Evolutionary conservation across 2,329 filamentous ascomycete genomes (phyloP).

Genomic region (Claviceps lovelessii): DNA sequence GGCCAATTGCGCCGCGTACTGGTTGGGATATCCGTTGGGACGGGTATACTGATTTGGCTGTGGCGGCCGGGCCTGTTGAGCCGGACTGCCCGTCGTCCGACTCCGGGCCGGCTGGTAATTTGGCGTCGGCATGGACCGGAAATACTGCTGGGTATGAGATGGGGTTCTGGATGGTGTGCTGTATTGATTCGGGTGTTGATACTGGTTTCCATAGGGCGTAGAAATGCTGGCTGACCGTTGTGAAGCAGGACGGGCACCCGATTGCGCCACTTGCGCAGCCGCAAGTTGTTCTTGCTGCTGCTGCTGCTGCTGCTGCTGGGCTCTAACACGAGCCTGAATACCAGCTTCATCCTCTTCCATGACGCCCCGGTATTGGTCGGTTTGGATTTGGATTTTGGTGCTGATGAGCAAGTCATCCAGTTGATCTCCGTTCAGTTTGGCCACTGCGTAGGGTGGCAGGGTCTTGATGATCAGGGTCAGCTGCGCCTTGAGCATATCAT

Average conservation of each 20-base stretch:
- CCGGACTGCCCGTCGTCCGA: conserved; percentile 15
- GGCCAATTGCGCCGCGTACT: conserved; percentile 34
- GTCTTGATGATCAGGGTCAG: conserved; percentile 58
- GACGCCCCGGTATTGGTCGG: conserved; percentile 58
- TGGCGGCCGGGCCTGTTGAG: conserved; percentile 20
- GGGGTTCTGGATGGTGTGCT: conserved; percentile 32
- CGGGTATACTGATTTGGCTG: conserved; percentile 36
- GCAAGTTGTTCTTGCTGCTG: conserved; percentile 2
- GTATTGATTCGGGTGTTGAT: conserved; percentile 30
- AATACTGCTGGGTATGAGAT: conserved; percentile 30
- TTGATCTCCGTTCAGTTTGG: conserved; percentile 74
- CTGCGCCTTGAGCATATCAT: conserved; percentile 62
- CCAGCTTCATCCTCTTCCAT: conserved; percentile 71
- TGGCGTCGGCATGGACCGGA: conserved; percentile 24
- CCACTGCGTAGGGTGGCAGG: conserved; percentile 71
- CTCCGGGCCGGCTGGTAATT: conserved; percentile 29
- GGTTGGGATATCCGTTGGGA: conserved; percentile 31
- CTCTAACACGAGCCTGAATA: conserved; percentile 34
- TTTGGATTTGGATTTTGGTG: conserved; percentile 59
- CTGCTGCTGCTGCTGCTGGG: conserved; percentile 20
- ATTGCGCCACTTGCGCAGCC: conserved; percentile 13
- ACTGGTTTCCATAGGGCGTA: conserved; percentile 29
- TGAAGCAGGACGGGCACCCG: conserved; percentile 18
- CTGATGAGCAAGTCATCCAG: conserved; percentile 72
- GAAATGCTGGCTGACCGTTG: conserved; percentile 24